Base-by-base conservation (phyloP, 345 rosid species). In the Populus nigra region DNA sequence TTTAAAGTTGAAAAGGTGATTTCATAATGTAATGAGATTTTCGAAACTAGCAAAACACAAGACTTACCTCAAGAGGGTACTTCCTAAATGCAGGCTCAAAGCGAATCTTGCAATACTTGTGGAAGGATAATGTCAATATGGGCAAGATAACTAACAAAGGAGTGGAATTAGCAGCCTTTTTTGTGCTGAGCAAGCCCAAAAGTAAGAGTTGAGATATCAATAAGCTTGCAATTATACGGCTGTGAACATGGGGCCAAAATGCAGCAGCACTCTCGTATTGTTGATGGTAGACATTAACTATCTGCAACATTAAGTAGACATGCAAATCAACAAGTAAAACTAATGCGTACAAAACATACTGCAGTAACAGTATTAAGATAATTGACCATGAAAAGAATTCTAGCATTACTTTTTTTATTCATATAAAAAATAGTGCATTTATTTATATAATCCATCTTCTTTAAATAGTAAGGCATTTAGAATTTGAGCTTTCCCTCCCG, bases 211-310 rank as follows among this genome's bases (percentile, higher is more conserved):
- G 98, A 79, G 97, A 93, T 84, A 93, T 90, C 90, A 96, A 55
- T 76, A 96, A 86, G 89, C 98, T 85, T 7, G 93, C 97, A 5
- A 93, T 78, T 78, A 96, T 91, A 71, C 98, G 90, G 77, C 90
- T 89, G 78, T 93, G 97, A 75, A 96, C 91, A 33, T 96, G 98
- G 0, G 99, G 99, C 99, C 99, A 96, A 84, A 96, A 96, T 16
- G 99, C 99, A 43, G 92, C 98, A 57, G 91, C 94, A 77, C 99
- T 93, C 85, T 96, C 99, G 31, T 96, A 96, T 47, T 84, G 89
- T 83, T 92, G 99, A 78, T 91, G 86, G 89, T 93, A 96, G 69
- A 96, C 99, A 79, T 93, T 96, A 55, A 96, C 88, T 65, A 96
- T 87, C 99, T 96, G 91, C 88, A 62, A 47, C 22, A 38, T 38